These are phyloP conservation scores for Keithomyces neogunnii DNA, from an alignment of 2,329 filamentous ascomycete genomes.

Conservation along the genomic window DNA sequence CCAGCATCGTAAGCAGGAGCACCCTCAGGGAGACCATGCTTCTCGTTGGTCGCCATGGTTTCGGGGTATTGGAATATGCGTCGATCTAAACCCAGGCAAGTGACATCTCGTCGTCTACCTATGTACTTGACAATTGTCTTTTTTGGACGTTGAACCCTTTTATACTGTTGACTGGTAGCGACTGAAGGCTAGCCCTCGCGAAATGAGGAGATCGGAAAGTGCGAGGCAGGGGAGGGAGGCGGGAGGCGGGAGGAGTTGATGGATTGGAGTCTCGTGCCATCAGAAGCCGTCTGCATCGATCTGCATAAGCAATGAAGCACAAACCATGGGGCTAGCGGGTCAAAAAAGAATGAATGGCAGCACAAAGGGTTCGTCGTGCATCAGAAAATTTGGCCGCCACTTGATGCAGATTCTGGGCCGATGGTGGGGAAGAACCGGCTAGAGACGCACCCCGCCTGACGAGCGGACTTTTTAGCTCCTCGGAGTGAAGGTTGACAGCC, in stretches of 20 bases:
- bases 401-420: background rate
- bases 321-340: background rate
- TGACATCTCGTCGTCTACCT: background rate
- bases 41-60: background rate
- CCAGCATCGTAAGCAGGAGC: background rate
- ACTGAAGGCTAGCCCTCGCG: background rate
- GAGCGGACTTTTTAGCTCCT: too few relatives aligned
- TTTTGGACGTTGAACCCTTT: background rate
- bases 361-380: background rate
- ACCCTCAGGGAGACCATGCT: background rate
- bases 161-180: background rate
- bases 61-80: background rate
- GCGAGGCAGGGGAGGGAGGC: background rate
- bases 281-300: background rate
- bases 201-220: too few relatives aligned
- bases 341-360: background rate
- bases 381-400: slow-evolving; percentile 1
- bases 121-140: background rate
- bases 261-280: background rate
- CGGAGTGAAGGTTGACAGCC: too few relatives aligned
- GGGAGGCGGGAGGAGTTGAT: background rate
- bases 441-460: background rate
- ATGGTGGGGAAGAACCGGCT: background rate
- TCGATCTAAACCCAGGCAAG: background rate
- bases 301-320: background rate